These are phyloP conservation scores for Clavaria fumosa DNA, from an alignment of 768 basidiomycete species.

Conservation along the genomic window DNA sequence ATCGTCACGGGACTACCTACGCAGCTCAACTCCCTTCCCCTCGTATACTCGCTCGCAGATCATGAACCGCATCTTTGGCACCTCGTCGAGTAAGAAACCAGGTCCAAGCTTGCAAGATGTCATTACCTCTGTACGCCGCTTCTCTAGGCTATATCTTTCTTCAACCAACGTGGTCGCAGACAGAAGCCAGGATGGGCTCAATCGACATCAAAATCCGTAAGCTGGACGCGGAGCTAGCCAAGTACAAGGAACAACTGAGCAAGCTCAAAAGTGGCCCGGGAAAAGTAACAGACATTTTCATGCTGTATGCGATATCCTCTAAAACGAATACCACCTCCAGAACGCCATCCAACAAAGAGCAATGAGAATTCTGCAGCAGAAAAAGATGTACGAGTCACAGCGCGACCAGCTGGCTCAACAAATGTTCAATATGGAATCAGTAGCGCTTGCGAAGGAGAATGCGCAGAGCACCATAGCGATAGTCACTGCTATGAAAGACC, in stretches of 20 bases:
- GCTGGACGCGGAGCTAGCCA: constrained; percentile 78
- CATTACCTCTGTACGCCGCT: constrained; percentile 58
- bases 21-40: too few species aligned
- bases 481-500: constrained; percentile 86
- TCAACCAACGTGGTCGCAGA: constrained; percentile 31
- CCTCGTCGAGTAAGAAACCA: constrained; percentile 62
- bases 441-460: constrained; percentile 93
- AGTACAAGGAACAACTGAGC: constrained; percentile 94
- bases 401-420: constrained; percentile 85
- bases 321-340: constrained; percentile 24
- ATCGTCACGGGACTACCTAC: too few species aligned
- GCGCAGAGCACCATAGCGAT: constrained; percentile 98
- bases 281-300: constrained; percentile 41
- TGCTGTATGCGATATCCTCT: background rate
- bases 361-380: constrained; percentile 83
- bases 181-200: constrained; percentile 69
- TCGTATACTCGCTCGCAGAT: too few species aligned
- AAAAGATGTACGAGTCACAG: constrained; percentile 90
- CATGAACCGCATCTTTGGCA: constrained; percentile 83
- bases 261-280: constrained; percentile 89
- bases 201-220: constrained; percentile 97
- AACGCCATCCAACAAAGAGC: constrained; percentile 91
- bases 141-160: constrained; percentile 4
- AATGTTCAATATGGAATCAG: constrained; percentile 97
- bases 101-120: constrained; percentile 83